Percentiles rank a stretch among this genome's conserved stretches.
These are phyloP conservation scores for Phialocephala sp. DNA, from an alignment of 2,329 filamentous ascomycete species.

Conservation along the genomic window DNA sequence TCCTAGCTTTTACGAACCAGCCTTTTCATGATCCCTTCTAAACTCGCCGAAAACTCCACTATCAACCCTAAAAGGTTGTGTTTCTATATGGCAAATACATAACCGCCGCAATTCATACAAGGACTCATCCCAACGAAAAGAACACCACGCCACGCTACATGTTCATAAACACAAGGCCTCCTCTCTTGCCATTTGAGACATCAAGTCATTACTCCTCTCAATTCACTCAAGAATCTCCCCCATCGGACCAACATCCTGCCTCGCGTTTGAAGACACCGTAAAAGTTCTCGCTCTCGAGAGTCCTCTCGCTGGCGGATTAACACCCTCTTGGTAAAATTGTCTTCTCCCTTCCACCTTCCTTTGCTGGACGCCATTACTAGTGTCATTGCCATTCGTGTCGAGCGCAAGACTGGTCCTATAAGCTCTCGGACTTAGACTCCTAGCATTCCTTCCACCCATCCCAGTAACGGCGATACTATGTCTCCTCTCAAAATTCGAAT, in stretches of 20 bases:
- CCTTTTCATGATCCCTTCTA: too few species aligned
- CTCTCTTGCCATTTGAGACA: too few species aligned
- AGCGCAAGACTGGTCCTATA: conserved; percentile 3
- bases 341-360: conserved; percentile 30
- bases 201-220: too few species aligned
- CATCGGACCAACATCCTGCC: conserved; percentile 2
- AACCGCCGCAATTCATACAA: too few species aligned
- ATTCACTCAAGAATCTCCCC: conserved; percentile 5
- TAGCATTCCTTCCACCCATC: neutral
- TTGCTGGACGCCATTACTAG: conserved; percentile 9
- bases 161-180: too few species aligned
- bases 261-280: neutral
- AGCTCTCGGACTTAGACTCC: conserved; percentile 19
- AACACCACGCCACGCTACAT: too few species aligned
- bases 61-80: too few species aligned
- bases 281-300: neutral
- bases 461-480: conserved; percentile 23
- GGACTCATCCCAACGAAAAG: too few species aligned
- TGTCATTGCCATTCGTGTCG: conserved; percentile 12
- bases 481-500: conserved; percentile 5
- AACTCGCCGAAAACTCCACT: too few species aligned
- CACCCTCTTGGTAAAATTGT: conserved; percentile 34
- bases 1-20: too few species aligned
- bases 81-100: too few species aligned
- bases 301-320: conserved; percentile 24